Conservation (phyloP, 345 rosid species). For the Syzygium grande region DNA sequence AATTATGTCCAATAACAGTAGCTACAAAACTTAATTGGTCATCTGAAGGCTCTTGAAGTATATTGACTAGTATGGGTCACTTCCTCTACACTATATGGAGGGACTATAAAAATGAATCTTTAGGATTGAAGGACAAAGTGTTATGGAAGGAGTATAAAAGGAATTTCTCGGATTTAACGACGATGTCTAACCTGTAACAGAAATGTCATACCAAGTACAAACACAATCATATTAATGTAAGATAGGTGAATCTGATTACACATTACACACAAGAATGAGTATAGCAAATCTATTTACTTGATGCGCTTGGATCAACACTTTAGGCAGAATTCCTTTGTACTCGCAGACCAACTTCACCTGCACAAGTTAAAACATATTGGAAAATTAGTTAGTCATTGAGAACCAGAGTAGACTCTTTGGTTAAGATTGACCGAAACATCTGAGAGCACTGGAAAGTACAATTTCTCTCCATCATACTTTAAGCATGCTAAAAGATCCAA, state of each 20-base stretch:
- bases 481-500: not conserved
- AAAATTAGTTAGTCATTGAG: not conserved
- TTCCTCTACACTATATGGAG: too few species aligned
- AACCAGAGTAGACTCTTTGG: not conserved
- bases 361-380: not conserved
- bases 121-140: too few species aligned
- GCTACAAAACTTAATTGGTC: too few species aligned
- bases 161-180: not conserved
- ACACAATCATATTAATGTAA: not conserved
- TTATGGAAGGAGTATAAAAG: not conserved
- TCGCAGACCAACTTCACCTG: slow-evolving; percentile 62
- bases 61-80: too few species aligned
- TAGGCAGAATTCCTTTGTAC: slow-evolving; percentile 76
- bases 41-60: too few species aligned
- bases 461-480: not conserved
- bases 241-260: not conserved
- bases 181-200: not conserved
- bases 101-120: too few species aligned
- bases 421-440: not conserved
- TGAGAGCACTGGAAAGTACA: not conserved
- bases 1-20: too few species aligned
- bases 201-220: not conserved
- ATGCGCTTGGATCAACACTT: slow-evolving; percentile 67
- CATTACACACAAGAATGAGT: not conserved
- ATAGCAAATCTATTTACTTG: slow-evolving; percentile 38